phyloP scores from a whole-genome alignment of 2,329 filamentous ascomycete species.

The Aureobasidium pullulans region DNA sequence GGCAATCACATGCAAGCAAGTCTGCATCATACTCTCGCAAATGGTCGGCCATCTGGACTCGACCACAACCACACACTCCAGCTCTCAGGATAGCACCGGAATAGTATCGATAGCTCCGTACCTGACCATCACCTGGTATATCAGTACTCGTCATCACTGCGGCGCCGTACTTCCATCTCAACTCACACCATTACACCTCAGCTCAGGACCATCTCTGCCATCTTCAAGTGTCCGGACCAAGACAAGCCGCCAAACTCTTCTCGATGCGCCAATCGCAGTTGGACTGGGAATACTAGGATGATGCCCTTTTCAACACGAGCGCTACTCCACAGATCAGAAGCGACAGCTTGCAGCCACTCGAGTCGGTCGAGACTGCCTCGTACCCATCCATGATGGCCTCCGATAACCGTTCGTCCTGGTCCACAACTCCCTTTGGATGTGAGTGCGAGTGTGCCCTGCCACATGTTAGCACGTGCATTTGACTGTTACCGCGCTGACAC shows the following conservation, averaged over 20 bases:
- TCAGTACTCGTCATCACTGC: neutral
- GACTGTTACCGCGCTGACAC: neutral
- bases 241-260: neutral
- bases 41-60: neutral
- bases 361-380: neutral
- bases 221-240: neutral
- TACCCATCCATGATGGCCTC: conserved; percentile 5
- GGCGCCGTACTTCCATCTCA: neutral
- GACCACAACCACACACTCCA: neutral
- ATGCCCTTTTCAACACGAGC: neutral
- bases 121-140: neutral
- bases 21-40: neutral
- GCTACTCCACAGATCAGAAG: neutral
- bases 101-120: neutral
- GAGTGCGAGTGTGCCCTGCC: neutral
- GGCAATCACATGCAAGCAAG: neutral
- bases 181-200: neutral
- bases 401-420: conserved; percentile 7
- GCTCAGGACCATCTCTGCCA: neutral
- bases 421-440: conserved; percentile 9
- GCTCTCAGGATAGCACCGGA: neutral
- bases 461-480: neutral
- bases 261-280: neutral
- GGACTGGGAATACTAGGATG: conserved; percentile 5
- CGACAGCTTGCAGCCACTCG: neutral